Evolutionary conservation across 2,329 filamentous ascomycete genomes (phyloP).

Genomic region (Colletotrichum horii): DNA sequence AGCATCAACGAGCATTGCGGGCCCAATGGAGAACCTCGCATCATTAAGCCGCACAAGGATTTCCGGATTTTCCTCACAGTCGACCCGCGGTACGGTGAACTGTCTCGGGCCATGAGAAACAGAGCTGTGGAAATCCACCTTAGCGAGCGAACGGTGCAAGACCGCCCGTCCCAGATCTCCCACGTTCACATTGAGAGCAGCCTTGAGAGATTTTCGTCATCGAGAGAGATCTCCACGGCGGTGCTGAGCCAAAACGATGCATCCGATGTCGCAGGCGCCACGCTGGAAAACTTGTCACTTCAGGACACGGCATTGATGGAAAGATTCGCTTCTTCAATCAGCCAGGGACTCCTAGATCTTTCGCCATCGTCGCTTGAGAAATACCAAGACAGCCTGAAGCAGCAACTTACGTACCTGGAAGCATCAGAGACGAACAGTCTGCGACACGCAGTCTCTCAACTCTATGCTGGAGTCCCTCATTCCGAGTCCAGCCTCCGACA

Average conservation of each 20-base stretch:
- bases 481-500: slow-evolving; percentile 35
- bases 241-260: slow-evolving; percentile 26
- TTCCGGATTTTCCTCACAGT: slow-evolving; percentile 95
- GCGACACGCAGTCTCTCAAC: slow-evolving; percentile 36
- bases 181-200: slow-evolving; percentile 54
- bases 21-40: slow-evolving; percentile 77
- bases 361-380: background rate
- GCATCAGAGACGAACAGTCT: slow-evolving; percentile 35
- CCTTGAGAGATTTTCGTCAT: slow-evolving; percentile 51
- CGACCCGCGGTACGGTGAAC: slow-evolving; percentile 88
- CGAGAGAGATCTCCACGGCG: slow-evolving; percentile 33
- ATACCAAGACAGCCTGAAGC: slow-evolving; percentile 3
- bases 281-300: slow-evolving; percentile 53
- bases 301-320: slow-evolving; percentile 47
- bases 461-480: slow-evolving; percentile 39
- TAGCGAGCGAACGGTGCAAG: slow-evolving; percentile 44
- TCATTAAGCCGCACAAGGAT: slow-evolving; percentile 81
- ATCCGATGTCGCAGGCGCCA: slow-evolving; percentile 34
- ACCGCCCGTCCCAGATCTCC: slow-evolving; percentile 38
- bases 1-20: slow-evolving; percentile 94
- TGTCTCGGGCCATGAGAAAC: slow-evolving; percentile 97
- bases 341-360: background rate
- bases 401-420: slow-evolving; percentile 27
- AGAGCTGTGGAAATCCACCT: slow-evolving; percentile 90
- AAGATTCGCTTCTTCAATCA: slow-evolving; percentile 26